Percentiles rank a stretch among this genome's conserved stretches.
Evolutionary conservation across 768 basidiomycete species (phyloP).

Genomic region (Galerina sulciceps): DNA sequence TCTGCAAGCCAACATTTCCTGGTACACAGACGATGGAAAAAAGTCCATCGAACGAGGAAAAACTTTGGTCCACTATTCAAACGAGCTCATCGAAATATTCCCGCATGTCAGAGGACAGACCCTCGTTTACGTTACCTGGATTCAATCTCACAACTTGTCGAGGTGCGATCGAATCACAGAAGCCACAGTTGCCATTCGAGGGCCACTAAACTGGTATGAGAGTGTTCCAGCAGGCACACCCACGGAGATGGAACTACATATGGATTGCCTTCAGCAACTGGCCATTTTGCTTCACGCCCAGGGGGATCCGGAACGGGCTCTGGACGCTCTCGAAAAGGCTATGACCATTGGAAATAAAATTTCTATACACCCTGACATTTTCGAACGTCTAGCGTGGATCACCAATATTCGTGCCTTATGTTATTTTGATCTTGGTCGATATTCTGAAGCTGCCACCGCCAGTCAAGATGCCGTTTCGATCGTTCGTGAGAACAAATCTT

Average conservation of each 20-base stretch:
- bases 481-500: not conserved
- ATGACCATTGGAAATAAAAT: conserved; percentile 3
- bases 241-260: not conserved
- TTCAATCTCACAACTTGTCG: not conserved
- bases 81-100: not conserved
- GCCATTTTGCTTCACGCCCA: conserved; percentile 1
- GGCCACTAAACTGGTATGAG: not conserved
- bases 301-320: not conserved
- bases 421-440: conserved; percentile 8
- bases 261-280: not conserved
- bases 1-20: not conserved
- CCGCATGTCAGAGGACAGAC: not conserved
- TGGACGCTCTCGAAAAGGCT: not conserved
- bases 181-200: not conserved
- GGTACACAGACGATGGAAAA: not conserved
- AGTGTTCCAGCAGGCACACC: not conserved
- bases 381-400: not conserved
- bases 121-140: not conserved
- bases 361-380: not conserved
- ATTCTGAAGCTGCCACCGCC: not conserved
- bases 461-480: not conserved
- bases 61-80: not conserved
- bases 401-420: not conserved
- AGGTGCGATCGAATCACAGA: not conserved
- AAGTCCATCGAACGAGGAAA: not conserved